phyloP scores from a whole-genome alignment of 495 filamentous ascomycete species.

The Podospora fimiseda region DNA sequence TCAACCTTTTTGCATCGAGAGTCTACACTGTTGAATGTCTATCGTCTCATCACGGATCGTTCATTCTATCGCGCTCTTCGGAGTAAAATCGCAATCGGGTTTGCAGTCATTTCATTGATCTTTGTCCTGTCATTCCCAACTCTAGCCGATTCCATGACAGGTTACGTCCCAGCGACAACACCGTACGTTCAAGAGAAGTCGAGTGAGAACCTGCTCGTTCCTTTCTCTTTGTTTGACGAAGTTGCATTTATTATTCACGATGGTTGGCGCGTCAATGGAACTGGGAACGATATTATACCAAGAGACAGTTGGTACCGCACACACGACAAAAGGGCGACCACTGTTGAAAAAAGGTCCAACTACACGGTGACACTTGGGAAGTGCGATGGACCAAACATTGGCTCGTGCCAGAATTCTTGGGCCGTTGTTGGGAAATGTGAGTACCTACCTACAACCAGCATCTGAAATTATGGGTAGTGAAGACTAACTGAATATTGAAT shows the following conservation, averaged over 20 bases:
- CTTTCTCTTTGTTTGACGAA: background rate
- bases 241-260: background rate
- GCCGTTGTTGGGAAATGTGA: too few relatives aligned
- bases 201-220: background rate
- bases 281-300: background rate
- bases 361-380: too few relatives aligned
- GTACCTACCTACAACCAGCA: too few relatives aligned
- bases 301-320: background rate
- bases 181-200: background rate
- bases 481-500: too few relatives aligned
- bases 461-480: too few relatives aligned
- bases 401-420: too few relatives aligned
- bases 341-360: background rate
- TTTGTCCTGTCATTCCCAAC: background rate
- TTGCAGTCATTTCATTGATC: background rate
- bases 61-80: background rate
- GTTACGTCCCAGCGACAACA: background rate
- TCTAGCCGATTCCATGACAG: background rate
- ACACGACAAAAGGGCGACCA: background rate
- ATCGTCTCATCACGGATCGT: background rate
- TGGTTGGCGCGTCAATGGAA: background rate
- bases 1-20: background rate
- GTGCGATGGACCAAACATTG: too few relatives aligned
- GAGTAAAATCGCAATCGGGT: background rate
- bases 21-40: background rate